Conservation (phyloP, 495 filamentous ascomycete genomes). For the Trichocladium uniseriatum region DNA sequence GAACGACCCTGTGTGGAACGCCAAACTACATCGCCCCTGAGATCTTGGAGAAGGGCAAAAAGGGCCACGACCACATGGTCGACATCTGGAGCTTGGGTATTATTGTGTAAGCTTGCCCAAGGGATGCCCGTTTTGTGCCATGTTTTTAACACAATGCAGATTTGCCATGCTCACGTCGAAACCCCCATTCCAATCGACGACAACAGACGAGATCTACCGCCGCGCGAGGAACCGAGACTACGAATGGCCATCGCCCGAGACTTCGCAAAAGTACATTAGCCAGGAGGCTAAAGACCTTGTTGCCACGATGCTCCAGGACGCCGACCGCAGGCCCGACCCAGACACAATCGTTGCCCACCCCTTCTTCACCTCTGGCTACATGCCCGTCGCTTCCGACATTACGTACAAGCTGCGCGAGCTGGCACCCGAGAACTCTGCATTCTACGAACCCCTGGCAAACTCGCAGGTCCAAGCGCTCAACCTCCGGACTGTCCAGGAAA, state of each 20-base stretch:
- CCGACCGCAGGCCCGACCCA: conserved; percentile 63
- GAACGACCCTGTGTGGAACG: conserved; percentile 91
- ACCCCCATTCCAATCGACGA: conserved; percentile 79
- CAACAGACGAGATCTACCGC: conserved; percentile 77
- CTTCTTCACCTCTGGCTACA: conserved; percentile 62
- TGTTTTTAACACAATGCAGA: conserved; percentile 31
- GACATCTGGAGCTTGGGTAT: conserved; percentile 97
- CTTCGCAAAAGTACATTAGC: conserved; percentile 41
- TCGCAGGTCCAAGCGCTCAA: conserved; percentile 22
- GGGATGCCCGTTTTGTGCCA: neutral
- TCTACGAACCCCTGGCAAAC: conserved; percentile 26
- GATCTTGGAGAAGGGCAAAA: conserved; percentile 75
- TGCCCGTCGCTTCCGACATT: conserved; percentile 44
- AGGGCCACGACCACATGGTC: conserved; percentile 80
- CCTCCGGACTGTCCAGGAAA: conserved; percentile 29
- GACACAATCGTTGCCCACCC: conserved; percentile 74
- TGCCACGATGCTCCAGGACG: conserved; percentile 61
- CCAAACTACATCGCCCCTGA: conserved; percentile 98
- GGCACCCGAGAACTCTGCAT: conserved; percentile 36
- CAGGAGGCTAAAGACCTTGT: conserved; percentile 70
- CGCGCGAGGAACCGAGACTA: conserved; percentile 63
- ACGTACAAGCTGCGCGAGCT: conserved; percentile 40
- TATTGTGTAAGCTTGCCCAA: conserved; percentile 58
- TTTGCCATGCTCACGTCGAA: conserved; percentile 88
- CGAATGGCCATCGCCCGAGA: conserved; percentile 57